Base-by-base conservation (phyloP, 495 filamentous ascomycete genomes). In the Penicillium cinerascens region DNA sequence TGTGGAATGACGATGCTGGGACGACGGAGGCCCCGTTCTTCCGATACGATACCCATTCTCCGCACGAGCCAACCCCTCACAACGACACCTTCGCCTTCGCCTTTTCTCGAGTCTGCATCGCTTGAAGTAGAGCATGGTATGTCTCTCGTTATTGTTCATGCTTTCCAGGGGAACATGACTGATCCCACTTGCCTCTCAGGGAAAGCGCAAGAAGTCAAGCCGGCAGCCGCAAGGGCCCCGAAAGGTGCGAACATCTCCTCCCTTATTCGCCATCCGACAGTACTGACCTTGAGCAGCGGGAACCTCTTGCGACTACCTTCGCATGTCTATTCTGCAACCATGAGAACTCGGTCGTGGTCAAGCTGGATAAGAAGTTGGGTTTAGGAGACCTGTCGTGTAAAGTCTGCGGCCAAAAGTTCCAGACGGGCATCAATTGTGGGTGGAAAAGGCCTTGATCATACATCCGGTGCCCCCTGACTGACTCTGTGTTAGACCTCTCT, bases 261-360 rank as follows among this genome's bases (percentile, higher is more conserved):
- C 10, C 17, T 10, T 1, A n/a, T 7, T 0, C 27, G 40, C 22
- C 9, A 9, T 26, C 37, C 29, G 10, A 8, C 8, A 11, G 22
- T 13, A 42, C 55, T 61, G 42, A 61, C 21, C 10, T 8, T 35
- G 6, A 1, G 7, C 52, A 96, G 92, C 83, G 81, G 64, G 92
- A 96, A 61, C 87, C 89, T 13, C 81, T 98, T n/a, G 76, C 90
- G 15, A 92, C 87, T 2, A 78, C 82, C 18, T 98, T 98, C 68
- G 84, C 90, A n/a, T 98, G 93, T 65, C 83, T 97, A 26, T 98
- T 98, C 72, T 98, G 93, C 77, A 97, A 96, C 68, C 91, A 97
- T 71, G 95, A 97, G 63, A 90, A 88, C 41, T 87, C 91, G 0
- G 88, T 98, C 29, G 77, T 83, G 2, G 87, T 95, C 58, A 90